A percentile compares a stretch with the other conserved stretches of the same genome.
These are phyloP conservation scores for Xylaria sp. DNA, from an alignment of 2,329 filamentous ascomycete genomes.

Conservation along the genomic window DNA sequence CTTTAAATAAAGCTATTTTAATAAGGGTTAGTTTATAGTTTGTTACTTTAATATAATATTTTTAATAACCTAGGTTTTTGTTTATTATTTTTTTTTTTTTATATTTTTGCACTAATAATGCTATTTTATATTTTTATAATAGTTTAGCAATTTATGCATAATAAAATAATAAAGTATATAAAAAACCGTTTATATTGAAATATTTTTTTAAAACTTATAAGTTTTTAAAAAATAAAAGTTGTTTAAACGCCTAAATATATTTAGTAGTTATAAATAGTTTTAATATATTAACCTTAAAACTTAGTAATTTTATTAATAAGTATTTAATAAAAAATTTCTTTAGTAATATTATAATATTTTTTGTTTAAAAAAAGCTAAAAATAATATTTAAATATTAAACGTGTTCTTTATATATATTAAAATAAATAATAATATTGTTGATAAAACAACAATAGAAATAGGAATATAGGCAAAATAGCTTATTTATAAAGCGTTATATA, in stretches of 20 bases:
- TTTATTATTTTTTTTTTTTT: background rate
- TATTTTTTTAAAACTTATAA: background rate
- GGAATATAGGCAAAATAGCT: background rate
- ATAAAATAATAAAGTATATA: background rate
- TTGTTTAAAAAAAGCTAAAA: background rate
- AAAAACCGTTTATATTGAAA: background rate
- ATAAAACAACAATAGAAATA: background rate
- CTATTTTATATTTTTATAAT: background rate
- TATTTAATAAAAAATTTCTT: background rate
- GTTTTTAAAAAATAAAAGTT: background rate
- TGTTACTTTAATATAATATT: background rate
- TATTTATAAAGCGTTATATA: conserved; percentile 7
- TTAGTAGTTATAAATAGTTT: background rate
- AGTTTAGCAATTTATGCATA: background rate
- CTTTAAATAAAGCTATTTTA: background rate
- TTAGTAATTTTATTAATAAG: background rate
- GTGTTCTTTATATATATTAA: conserved; percentile 2
- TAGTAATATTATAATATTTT: background rate
- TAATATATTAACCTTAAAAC: background rate
- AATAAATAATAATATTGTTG: conserved; percentile 8
- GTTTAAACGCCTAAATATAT: background rate
- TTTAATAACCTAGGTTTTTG: background rate
- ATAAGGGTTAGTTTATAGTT: background rate
- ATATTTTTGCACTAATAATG: too few relatives aligned
- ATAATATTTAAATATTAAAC: background rate